Base-by-base conservation (phyloP, 1,139 yeast species). In the Kazachstania sp. region DNA sequence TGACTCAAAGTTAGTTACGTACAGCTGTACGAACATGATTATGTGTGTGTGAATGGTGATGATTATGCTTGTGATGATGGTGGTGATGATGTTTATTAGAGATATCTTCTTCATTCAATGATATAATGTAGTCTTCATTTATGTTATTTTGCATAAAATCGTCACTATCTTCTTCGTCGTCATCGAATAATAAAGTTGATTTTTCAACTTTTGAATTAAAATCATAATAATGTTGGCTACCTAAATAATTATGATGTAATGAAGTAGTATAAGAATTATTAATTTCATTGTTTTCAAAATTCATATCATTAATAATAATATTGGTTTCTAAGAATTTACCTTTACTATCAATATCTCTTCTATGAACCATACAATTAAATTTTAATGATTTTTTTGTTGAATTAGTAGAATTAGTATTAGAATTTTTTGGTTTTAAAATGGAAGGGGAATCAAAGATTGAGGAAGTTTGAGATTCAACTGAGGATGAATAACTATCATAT, bases 301-400 rank as follows among this genome's bases (percentile, higher is more conserved):
- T 41, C 9, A 45, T 45, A 47, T 59, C 63, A 42, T 60, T 60
- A 20, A 60, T 55, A 36, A 40, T 44, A 16, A 54, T 51, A 26
- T 48, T 45, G 2, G 55, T 46, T 16, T 60, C 63, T 32, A 44
- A 45, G 36, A 50, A 50, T 3, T 45, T 41, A 15, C 63, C 64
- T 12, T 43, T 42, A 6, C 38, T 37, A 41, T 56, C 57, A 28
- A 60, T 57, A 36, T 57, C 60, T 41, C 63, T 54, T 37, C 55
- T 51, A 20, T 45, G 45, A 8, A 60, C 63, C 12, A 51, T 49
- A 31, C 56, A 52, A 30, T 48, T 51, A 28, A 57, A 57, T 26
- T 50, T 49, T 26, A 56, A 37, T 6, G 50, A 28, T 31, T 45
- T 45, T 15, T 15, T 15, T 18, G 35, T 5, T 8, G 20, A 8